These are phyloP conservation scores for Xylaria sp. DNA, from an alignment of 2,329 filamentous ascomycete genomes.

Conservation along the genomic window DNA sequence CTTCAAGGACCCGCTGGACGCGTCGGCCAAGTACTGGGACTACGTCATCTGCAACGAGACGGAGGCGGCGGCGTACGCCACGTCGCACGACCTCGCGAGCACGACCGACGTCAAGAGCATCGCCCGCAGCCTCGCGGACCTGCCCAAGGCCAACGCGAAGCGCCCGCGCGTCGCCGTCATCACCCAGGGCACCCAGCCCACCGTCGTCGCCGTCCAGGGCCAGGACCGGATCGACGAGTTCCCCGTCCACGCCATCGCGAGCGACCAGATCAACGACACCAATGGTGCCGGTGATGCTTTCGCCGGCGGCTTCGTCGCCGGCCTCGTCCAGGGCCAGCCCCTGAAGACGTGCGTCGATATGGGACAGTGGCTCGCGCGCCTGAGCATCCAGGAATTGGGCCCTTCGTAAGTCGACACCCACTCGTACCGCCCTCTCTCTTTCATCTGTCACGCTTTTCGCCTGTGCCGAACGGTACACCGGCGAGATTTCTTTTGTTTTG, in stretches of 20 bases:
- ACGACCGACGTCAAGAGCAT: slow-evolving; percentile 69
- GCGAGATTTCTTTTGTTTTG: no score
- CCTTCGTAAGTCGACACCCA: slow-evolving; percentile 74
- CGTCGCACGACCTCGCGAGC: slow-evolving; percentile 54
- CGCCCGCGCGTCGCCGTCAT: slow-evolving; percentile 85
- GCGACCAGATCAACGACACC: slow-evolving; percentile 86
- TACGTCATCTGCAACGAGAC: slow-evolving; percentile 97
- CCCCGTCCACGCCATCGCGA: slow-evolving; percentile 77
- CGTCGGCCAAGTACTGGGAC: slow-evolving; percentile 87
- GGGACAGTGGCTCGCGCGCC: slow-evolving; percentile 93
- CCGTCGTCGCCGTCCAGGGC: slow-evolving; percentile 78
- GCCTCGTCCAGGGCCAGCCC: slow-evolving; percentile 80
- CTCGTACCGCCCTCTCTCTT: slow-evolving; percentile 9
- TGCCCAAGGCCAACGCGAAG: slow-evolving; percentile 89
- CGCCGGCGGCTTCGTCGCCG: slow-evolving; percentile 89
- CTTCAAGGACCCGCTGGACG: slow-evolving; percentile 95
- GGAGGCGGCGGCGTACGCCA: slow-evolving; percentile 85
- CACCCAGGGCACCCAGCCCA: slow-evolving; percentile 92
- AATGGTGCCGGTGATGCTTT: slow-evolving; percentile 98
- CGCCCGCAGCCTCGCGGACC: slow-evolving; percentile 79
- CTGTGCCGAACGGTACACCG: neutral
- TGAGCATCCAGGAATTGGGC: slow-evolving; percentile 93
- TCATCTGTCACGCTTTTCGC: neutral
- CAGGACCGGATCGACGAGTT: slow-evolving; percentile 73
- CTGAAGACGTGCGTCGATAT: slow-evolving; percentile 82